These are phyloP conservation scores for Eucalyptus erythrocorys DNA, from an alignment of 345 rosid genomes.

Conservation along the genomic window DNA sequence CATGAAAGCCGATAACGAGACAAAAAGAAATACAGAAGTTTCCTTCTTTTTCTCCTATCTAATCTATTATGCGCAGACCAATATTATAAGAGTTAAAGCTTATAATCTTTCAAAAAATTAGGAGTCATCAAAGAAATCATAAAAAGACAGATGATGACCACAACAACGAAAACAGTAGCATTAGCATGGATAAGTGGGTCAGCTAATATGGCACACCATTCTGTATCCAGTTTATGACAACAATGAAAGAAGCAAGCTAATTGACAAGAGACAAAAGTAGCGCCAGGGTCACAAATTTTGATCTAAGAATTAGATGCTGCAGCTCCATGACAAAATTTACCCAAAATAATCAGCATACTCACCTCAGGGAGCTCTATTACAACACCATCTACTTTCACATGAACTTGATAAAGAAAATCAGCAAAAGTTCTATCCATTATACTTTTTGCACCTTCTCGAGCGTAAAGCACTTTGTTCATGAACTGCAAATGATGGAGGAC, in stretches of 20 bases:
- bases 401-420: conserved; percentile 82
- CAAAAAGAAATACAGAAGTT: neutral
- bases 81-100: neutral
- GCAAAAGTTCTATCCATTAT: conserved; percentile 88
- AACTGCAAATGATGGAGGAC: conserved; percentile 35
- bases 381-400: conserved; percentile 79
- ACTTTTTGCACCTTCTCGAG: conserved; percentile 86
- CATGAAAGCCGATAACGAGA: neutral
- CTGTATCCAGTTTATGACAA: neutral
- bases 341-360: neutral
- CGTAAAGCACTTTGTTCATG: conserved; percentile 89
- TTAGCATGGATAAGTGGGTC: neutral
- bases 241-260: neutral
- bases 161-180: neutral
- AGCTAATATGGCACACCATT: neutral
- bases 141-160: neutral
- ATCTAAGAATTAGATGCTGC: neutral
- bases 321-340: neutral
- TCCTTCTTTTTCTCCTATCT: neutral
- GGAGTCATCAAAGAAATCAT: neutral
- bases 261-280: neutral
- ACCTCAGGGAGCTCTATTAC: conserved; percentile 93
- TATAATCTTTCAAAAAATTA: neutral
- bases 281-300: neutral
- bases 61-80: neutral